Percentiles rank a stretch among this genome's conserved stretches.
Conservation (phyloP, 208 protist genomes). For the Strigomonas culicis region DNA sequence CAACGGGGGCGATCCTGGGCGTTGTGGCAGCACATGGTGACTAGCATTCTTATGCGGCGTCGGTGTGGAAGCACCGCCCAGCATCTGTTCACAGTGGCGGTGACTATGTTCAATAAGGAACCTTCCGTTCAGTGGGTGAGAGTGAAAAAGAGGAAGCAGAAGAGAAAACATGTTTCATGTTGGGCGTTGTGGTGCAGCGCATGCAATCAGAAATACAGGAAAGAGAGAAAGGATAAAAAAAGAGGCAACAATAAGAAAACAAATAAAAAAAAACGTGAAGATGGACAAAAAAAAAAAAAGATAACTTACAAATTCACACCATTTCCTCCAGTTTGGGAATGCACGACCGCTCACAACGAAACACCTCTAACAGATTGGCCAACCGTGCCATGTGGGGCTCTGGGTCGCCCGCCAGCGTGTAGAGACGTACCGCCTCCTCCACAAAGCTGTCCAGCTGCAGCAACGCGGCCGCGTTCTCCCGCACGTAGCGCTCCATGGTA, state of each 20-base stretch:
- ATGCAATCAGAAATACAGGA: too few relatives aligned
- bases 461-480: conserved; percentile 46
- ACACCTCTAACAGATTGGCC: conserved; percentile 69
- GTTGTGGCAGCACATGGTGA: too few relatives aligned
- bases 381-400: conserved; percentile 41
- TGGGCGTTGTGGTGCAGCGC: too few relatives aligned
- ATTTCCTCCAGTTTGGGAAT: conserved; percentile 61
- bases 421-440: conserved; percentile 69
- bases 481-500: conserved; percentile 58
- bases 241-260: conserved; percentile 6
- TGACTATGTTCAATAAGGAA: background rate
- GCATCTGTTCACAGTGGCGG: background rate
- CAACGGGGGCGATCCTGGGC: too few relatives aligned
- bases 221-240: background rate
- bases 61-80: too few relatives aligned
- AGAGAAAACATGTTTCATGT: background rate
- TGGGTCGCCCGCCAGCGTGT: conserved; percentile 61
- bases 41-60: too few relatives aligned
- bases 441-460: conserved; percentile 68
- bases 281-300: conserved; percentile 4
- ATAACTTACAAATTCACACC: conserved; percentile 19
- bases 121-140: background rate
- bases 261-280: background rate
- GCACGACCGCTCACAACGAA: conserved; percentile 49
- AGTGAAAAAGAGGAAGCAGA: background rate